phyloP scores from a whole-genome alignment of 305 asterid genomes.

The Fraxinus dipetala region DNA sequence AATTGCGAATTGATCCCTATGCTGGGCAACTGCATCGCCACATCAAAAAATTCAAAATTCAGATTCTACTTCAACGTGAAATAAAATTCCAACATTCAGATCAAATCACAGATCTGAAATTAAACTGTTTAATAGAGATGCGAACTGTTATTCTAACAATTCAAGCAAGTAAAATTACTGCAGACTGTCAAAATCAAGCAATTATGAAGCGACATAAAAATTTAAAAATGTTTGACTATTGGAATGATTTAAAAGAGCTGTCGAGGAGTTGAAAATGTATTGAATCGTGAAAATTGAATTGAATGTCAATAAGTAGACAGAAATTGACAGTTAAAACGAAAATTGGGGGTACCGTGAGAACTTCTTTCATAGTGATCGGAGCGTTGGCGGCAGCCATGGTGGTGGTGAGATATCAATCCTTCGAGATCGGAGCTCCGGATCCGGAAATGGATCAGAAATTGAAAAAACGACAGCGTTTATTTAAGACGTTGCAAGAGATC shows the following conservation, averaged over 20 bases:
- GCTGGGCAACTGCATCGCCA: conserved; percentile 17
- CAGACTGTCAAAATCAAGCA: conserved; percentile 23
- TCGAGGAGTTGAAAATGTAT: conserved; percentile 15
- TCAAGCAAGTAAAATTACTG: conserved; percentile 21
- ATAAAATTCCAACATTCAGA: conserved; percentile 17
- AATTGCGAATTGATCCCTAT: conserved; percentile 8
- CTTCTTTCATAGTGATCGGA: conserved; percentile 87
- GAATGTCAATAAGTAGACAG: neutral
- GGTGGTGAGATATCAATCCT: conserved; percentile 42
- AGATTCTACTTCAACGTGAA: conserved; percentile 18
- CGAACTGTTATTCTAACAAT: conserved; percentile 4
- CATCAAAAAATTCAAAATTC: conserved; percentile 24
- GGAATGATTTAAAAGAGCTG: conserved; percentile 13
- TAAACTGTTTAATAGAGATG: conserved; percentile 28
- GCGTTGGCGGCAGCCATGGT: conserved; percentile 93
- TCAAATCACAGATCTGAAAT: conserved; percentile 35
- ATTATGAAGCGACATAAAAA: conserved; percentile 18
- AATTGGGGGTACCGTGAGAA: conserved; percentile 64
- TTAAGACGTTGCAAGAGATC: neutral
- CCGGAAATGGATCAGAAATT: conserved; percentile 19
- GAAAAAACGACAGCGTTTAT: neutral
- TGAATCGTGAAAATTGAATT: conserved; percentile 3
- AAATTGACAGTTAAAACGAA: conserved; percentile 19
- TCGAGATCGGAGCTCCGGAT: conserved; percentile 50
- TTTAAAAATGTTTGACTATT: neutral